These are phyloP conservation scores for Wickerhamiella azymoides DNA, from an alignment of 805 yeast genomes.

Conservation along the genomic window DNA sequence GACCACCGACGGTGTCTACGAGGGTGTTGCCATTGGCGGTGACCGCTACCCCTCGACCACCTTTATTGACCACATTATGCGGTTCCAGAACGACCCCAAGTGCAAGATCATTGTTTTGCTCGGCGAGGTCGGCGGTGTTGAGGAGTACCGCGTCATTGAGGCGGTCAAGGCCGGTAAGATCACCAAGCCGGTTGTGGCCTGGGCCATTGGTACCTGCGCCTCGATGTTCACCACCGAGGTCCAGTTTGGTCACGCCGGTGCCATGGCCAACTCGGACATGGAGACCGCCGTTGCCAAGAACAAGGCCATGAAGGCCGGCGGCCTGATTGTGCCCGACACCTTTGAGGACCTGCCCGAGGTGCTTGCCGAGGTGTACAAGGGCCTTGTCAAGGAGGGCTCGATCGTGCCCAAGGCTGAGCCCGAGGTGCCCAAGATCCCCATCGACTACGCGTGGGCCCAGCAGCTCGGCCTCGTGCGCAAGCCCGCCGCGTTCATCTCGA, in stretches of 20 bases:
- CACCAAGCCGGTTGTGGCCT: constrained; percentile 56
- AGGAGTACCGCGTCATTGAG: constrained; percentile 57
- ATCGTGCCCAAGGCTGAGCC: constrained; percentile 31
- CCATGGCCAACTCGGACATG: constrained; percentile 55
- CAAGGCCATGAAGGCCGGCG: constrained; percentile 78
- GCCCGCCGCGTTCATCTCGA: constrained; percentile 36
- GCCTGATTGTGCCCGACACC: constrained; percentile 80
- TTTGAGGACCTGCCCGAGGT: constrained; percentile 34
- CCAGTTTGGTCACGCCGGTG: constrained; percentile 54
- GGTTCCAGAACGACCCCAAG: constrained; percentile 48
- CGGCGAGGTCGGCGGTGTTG: constrained; percentile 63
- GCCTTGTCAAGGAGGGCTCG: constrained; percentile 34
- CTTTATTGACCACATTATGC: constrained; percentile 52
- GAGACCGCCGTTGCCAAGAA: constrained; percentile 57
- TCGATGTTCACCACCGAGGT: constrained; percentile 56
- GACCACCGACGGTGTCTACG: constrained; percentile 34
- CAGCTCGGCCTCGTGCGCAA: constrained; percentile 34
- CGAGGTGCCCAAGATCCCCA: constrained; percentile 35
- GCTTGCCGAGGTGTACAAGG: constrained; percentile 55
- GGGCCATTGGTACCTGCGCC: constrained; percentile 62
- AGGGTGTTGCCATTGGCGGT: constrained; percentile 60
- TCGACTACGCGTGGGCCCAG: constrained; percentile 36
- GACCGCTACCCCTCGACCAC: constrained; percentile 64
- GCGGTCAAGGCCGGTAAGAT: constrained; percentile 50
- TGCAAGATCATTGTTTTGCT: constrained; percentile 53